Conservation (phyloP, 495 filamentous ascomycete genomes). For the Aspergillus avenaceus region DNA sequence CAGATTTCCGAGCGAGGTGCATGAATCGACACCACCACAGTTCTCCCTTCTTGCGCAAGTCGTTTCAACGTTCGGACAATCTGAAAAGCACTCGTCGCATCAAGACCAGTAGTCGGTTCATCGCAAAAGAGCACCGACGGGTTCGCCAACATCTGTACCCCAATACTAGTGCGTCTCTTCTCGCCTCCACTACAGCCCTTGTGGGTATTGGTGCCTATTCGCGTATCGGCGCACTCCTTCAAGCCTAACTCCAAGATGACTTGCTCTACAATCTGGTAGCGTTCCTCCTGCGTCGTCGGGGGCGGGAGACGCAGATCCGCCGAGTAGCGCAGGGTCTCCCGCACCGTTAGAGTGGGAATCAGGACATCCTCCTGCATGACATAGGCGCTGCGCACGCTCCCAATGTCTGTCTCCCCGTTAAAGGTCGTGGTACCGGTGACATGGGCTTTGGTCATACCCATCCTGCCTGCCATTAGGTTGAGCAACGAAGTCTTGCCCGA, state of each 20-base stretch:
- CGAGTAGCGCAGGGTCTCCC: slow-evolving; percentile 67
- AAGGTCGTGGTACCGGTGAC: slow-evolving; percentile 17
- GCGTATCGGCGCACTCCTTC: slow-evolving; percentile 69
- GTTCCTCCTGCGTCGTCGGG: slow-evolving; percentile 53
- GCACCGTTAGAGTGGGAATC: slow-evolving; percentile 64
- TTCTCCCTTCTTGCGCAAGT: slow-evolving; percentile 62
- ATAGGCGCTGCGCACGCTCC: slow-evolving; percentile 58
- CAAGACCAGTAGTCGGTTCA: slow-evolving; percentile 71
- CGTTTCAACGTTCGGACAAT: slow-evolving; percentile 63
- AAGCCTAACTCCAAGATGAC: slow-evolving; percentile 69
- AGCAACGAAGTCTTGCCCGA: slow-evolving; percentile 71
- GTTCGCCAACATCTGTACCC: slow-evolving; percentile 70
- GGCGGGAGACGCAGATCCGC: slow-evolving; percentile 62
- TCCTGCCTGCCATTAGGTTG: slow-evolving; percentile 64
- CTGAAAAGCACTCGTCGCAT: slow-evolving; percentile 72
- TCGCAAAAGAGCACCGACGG: slow-evolving; percentile 72
- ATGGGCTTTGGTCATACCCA: slow-evolving; percentile 34
- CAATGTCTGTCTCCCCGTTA: slow-evolving; percentile 43
- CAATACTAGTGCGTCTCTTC: slow-evolving; percentile 68
- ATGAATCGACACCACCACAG: slow-evolving; percentile 69
- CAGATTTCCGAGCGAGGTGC: slow-evolving; percentile 73
- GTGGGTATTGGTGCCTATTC: slow-evolving; percentile 35
- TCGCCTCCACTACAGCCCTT: slow-evolving; percentile 75
- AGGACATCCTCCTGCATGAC: slow-evolving; percentile 76
- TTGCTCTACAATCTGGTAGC: slow-evolving; percentile 59